Base-by-base conservation (phyloP, 2,329 filamentous ascomycete species). In the Leptographium flavum region DNA sequence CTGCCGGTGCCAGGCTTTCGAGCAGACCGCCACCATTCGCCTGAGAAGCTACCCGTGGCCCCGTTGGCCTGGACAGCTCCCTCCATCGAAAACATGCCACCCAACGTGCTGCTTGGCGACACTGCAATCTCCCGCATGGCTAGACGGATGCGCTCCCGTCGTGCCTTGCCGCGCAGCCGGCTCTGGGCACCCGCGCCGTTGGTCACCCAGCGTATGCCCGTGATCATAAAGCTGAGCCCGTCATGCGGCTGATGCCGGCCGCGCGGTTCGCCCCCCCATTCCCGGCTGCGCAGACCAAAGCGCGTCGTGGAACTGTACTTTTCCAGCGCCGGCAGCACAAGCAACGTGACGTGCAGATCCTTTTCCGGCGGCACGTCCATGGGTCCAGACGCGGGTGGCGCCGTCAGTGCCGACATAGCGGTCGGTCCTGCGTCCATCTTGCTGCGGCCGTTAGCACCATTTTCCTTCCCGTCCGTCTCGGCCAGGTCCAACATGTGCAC, bases 171-270 rank as follows among this genome's bases (percentile, higher is more conserved):
- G 4, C 73, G 64, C 2, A 77, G 64, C 39, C 74, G 62, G 25
- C 70, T 70, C 56, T 76, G 72, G 46, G 65, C 73, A 50, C 70
- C 71, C 0, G 75, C 81, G 13, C 92, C 87, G 51, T 77, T 73
- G 50, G 85, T 81, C 0, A 95, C 84, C 80, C 88, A 96, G 43
- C 87, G 79, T 11, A 94, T 74, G 43, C 79, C 77, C 49, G 79
- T 71, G 40, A 98, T 76, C 71, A 83, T 87, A 63, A 85, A 96
- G 59, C 87, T 94, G 60, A 94, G 75, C 3, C 88, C 88, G 54
- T 94, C 87, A 57, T 95, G 87, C 9, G 51, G 43, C 25, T 57
- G 50, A 23, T 54, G 56, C 39, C 44, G 21, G 9, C 44, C 46
- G 47, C 48, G 36, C 9, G 42, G 43, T 17, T 43, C 45, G 14